Evolutionary conservation across 768 basidiomycete species (phyloP), one percentile per base, ranked within the genome.

Genomic region (Russula vinacea): DNA sequence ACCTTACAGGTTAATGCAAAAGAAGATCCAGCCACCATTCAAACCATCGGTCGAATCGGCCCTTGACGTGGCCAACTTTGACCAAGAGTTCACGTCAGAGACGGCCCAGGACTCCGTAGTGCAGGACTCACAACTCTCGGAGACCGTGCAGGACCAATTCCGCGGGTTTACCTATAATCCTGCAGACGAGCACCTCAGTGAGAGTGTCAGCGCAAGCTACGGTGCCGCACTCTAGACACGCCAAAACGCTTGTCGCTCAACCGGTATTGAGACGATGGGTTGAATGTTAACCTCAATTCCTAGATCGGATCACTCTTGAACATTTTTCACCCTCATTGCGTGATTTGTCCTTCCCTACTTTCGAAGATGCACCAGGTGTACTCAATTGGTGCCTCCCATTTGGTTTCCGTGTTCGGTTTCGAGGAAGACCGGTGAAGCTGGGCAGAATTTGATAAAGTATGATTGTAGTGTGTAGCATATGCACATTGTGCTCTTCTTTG

Each of bases 141-240:
- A 97, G 79, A 98, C 95, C 0, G 94, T 99, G 2, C 96, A 99
- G 74, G 93, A 94, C 71, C 93, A 95, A 74, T 98, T 98, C 83
- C 80, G 82, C 70, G 91, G 91, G 32, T 94, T 94, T 77, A 93
- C 91, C 5, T 93, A 92, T 74, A 92, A 92, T 73, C 89, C 90
- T 1, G 84, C 85, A 26, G 90, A 89, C 73, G 89, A 91, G 69
- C 88, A 92, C 70, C 81, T 92, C 71, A 88, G 89, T 75, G 90
- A 90, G 78, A 92, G 90, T 71, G 88, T 88, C 71, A 88, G 80
- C 75, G 88, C 87, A 70, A 88, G 80, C 76, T 90, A 89, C 67
- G 62, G 65, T n/a, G 51, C 62, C 24, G 62, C 58, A 50, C 49
- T 61, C 29, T 66, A 65, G 64, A 52, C 49, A 35, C n/a, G 26